Percentiles rank a stretch among this genome's conserved stretches.
These are phyloP conservation scores for Uromyces viciae-fabae DNA, from an alignment of 1,284 basidiomycete genomes.

Conservation along the genomic window DNA sequence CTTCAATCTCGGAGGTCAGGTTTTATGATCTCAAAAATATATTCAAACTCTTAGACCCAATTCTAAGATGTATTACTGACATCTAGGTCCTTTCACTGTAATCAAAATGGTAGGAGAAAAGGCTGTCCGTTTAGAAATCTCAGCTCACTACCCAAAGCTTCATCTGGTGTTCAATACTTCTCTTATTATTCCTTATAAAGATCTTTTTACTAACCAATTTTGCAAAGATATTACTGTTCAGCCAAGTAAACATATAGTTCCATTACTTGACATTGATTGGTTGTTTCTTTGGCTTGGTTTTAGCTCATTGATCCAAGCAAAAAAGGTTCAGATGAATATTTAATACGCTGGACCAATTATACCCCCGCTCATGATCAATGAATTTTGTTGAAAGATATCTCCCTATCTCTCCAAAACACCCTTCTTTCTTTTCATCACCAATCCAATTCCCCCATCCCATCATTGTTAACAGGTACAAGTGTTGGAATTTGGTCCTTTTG, in stretches of 20 bases:
- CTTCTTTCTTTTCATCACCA: background rate
- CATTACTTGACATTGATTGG: too few relatives aligned
- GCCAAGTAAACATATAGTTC: too few relatives aligned
- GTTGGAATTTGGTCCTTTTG: too few relatives aligned
- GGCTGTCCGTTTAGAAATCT: background rate
- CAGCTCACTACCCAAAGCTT: background rate
- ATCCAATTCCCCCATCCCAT: background rate
- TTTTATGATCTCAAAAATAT: background rate
- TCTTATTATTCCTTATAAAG: background rate
- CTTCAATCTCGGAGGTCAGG: constrained; percentile 2
- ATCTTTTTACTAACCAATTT: background rate
- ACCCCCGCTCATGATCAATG: background rate
- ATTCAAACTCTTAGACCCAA: background rate
- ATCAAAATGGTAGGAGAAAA: background rate
- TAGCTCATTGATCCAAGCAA: background rate
- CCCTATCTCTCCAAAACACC: background rate
- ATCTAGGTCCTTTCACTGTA: constrained; percentile 15
- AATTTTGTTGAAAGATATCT: background rate
- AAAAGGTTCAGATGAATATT: background rate
- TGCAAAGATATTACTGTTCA: too few relatives aligned
- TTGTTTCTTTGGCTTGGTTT: background rate
- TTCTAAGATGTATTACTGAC: background rate
- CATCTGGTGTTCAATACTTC: constrained; percentile 2
- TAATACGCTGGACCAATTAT: background rate
- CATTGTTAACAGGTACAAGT: background rate